Evolutionary conservation across 2,329 filamentous ascomycete genomes (phyloP), one percentile per base, ranked within the genome.

Genomic region (Penicillium corylophilum): DNA sequence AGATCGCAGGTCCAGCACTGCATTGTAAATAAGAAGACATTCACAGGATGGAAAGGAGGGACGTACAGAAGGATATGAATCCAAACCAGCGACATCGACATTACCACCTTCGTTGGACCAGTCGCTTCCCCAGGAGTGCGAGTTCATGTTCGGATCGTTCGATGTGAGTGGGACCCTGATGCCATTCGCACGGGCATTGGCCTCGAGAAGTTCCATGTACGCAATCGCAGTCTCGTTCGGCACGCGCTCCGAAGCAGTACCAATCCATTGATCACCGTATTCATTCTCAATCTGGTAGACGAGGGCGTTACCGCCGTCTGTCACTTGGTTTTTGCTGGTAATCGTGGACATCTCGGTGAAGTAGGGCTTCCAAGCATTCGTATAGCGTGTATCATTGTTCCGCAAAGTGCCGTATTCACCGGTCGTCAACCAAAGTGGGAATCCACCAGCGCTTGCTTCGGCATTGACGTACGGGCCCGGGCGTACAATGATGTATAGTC

Each of bases 401-500:
- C 66, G 57, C n/a, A 67, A 54, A n/a, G 59, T 59, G 1, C 66
- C 36, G 71, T 73, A 59, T 71, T 67, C 50, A 55, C 81, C 83
- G 0, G 83, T 85, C 0, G 82, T 85, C 5, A 83, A 65, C 82
- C 83, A 87, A 1, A 83, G 70, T 0, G 84, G 82, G 50, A 84
- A 82, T 0, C 84, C 84, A 28, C 84, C 84, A 1, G 79, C 82
- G 55, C 80, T 84, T 3, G 82, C 76, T 62, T 86, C 84, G 1
- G 83, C 84, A 55, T 86, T 87, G 51, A 84, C 77, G 50, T 86
- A 87, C 0, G 82, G 82, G 0, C 83, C 83, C 0, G 82, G 81
- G 0, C 83, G 74, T 1, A 79, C 75, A 24, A 83, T 77, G 35
- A 82, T 74, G 55, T 82, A 83, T 35, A 83, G 67, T 2, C 80